Percentiles rank a stretch among this genome's conserved stretches.
Conservation (phyloP, 208 protist species). For the Zelonia costaricensis region DNA sequence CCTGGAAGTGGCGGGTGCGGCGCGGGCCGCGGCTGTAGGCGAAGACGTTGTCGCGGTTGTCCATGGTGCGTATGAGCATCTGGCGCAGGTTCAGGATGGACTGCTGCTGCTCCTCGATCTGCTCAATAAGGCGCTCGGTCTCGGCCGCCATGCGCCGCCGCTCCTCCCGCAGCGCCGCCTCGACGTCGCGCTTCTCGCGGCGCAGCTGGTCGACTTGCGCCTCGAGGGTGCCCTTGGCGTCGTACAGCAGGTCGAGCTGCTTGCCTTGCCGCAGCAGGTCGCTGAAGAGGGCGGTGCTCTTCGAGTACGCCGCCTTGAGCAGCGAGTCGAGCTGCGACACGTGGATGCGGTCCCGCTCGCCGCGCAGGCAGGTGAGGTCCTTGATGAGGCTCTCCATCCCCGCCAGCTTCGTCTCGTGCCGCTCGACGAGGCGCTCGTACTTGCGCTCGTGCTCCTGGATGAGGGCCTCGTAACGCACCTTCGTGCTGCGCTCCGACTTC, state of each 20-base stretch:
- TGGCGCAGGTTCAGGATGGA: slow-evolving; percentile 79
- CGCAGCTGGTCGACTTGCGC: slow-evolving; percentile 63
- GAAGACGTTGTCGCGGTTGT: slow-evolving; percentile 27
- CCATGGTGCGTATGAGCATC: slow-evolving; percentile 81
- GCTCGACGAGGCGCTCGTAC: slow-evolving; percentile 53
- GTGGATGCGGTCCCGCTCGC: slow-evolving; percentile 65
- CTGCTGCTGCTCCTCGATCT: slow-evolving; percentile 85
- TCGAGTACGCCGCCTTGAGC: slow-evolving; percentile 80
- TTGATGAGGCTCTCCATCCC: slow-evolving; percentile 75
- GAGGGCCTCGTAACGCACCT: slow-evolving; percentile 57
- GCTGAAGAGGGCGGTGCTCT: slow-evolving; percentile 84
- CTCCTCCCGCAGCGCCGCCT: slow-evolving; percentile 67
- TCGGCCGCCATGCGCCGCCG: slow-evolving; percentile 57
- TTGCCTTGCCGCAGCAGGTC: slow-evolving; percentile 79
- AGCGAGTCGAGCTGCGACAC: slow-evolving; percentile 80
- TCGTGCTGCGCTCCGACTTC: slow-evolving; percentile 45
- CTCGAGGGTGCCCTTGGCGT: slow-evolving; percentile 59
- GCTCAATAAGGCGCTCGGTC: slow-evolving; percentile 71
- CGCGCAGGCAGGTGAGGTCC: slow-evolving; percentile 69
- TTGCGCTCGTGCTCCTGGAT: slow-evolving; percentile 63
- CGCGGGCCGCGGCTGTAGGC: slow-evolving; percentile 24
- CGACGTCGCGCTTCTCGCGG: slow-evolving; percentile 59
- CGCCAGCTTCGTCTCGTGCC: slow-evolving; percentile 63
- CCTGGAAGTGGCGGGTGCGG: slow-evolving; percentile 1
- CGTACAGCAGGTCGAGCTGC: slow-evolving; percentile 75